Evolutionary conservation across 2,329 filamentous ascomycete species (phyloP).

Genomic region (Zopfia rhizophila): DNA sequence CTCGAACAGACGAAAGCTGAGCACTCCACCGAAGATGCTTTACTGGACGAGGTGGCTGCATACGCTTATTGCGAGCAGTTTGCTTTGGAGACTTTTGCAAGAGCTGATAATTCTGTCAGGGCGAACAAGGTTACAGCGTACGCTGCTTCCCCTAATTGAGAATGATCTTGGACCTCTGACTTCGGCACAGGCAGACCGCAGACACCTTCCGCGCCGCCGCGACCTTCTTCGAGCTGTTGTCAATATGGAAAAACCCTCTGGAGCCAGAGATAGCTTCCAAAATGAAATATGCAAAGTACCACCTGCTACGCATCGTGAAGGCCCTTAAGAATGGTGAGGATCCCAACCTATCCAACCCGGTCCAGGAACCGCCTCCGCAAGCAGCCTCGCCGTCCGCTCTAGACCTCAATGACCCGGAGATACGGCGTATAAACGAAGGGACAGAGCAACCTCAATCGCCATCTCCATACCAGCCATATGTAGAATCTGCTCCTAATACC

Average conservation of each 20-base stretch:
- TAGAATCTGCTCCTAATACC: conserved; percentile 70
- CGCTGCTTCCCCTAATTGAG: conserved; percentile 20
- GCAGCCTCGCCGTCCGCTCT: conserved; percentile 55
- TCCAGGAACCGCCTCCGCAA: conserved; percentile 61
- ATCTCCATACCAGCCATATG: conserved; percentile 59
- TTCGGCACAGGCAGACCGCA: conserved; percentile 76
- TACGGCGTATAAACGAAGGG: conserved; percentile 62
- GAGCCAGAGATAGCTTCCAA: conserved; percentile 83
- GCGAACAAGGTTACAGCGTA: conserved; percentile 86
- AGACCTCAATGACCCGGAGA: conserved; percentile 73
- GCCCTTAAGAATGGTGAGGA: conserved; percentile 91
- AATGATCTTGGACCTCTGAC: conserved; percentile 12
- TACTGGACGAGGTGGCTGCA: conserved; percentile 84
- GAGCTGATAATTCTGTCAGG: conserved; percentile 83
- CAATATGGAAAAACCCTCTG: conserved; percentile 78
- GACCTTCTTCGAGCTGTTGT: conserved; percentile 88
- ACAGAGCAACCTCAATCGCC: conserved; percentile 33
- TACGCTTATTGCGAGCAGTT: conserved; percentile 96
- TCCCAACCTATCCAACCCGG: conserved; percentile 90
- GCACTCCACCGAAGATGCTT: conserved; percentile 80
- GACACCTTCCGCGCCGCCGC: conserved; percentile 93
- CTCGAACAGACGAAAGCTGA: conserved; percentile 83
- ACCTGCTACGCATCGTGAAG: conserved; percentile 88
- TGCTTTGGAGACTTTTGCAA: conserved; percentile 84
- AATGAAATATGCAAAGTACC: conserved; percentile 97